phyloP scores from a whole-genome alignment of 805 yeast genomes.

The Candida michaelii region DNA sequence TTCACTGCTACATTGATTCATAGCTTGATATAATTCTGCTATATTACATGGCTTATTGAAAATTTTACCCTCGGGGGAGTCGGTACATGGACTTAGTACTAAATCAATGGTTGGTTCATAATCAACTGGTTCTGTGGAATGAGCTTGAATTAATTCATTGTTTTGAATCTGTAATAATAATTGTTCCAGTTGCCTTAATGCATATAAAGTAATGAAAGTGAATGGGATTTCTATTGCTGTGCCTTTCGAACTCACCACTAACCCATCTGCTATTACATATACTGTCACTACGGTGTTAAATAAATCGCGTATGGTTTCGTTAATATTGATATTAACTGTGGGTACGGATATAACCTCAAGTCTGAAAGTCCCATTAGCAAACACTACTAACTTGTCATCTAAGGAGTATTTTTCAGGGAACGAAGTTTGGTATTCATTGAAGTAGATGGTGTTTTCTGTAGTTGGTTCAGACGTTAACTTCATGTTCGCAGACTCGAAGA shows the following conservation, averaged over 20 bases:
- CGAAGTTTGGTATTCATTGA: constrained; percentile 31
- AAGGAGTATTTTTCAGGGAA: constrained; percentile 40
- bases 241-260: not conserved
- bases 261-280: constrained; percentile 3
- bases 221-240: constrained; percentile 10
- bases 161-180: constrained; percentile 35
- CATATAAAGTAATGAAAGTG: constrained; percentile 23
- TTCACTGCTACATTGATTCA: constrained; percentile 39
- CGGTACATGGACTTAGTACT: not conserved
- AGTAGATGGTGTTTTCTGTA: constrained; percentile 41
- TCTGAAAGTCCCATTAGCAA: constrained; percentile 32
- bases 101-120: constrained; percentile 9
- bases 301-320: constrained; percentile 2
- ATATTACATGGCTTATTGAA: not conserved
- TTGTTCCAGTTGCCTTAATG: constrained; percentile 19
- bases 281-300: not conserved
- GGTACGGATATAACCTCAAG: not conserved
- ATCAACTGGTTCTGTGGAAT: not conserved
- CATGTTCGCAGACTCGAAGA: not conserved
- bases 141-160: constrained; percentile 16
- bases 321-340: not conserved
- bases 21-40: constrained; percentile 25
- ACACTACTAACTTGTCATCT: constrained; percentile 38
- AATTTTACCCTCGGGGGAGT: not conserved
- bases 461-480: constrained; percentile 28